Percentiles rank a stretch among this genome's conserved stretches.
These are phyloP conservation scores for Talaromyces atroroseus DNA, from an alignment of 2,329 filamentous ascomycete genomes.

Conservation along the genomic window DNA sequence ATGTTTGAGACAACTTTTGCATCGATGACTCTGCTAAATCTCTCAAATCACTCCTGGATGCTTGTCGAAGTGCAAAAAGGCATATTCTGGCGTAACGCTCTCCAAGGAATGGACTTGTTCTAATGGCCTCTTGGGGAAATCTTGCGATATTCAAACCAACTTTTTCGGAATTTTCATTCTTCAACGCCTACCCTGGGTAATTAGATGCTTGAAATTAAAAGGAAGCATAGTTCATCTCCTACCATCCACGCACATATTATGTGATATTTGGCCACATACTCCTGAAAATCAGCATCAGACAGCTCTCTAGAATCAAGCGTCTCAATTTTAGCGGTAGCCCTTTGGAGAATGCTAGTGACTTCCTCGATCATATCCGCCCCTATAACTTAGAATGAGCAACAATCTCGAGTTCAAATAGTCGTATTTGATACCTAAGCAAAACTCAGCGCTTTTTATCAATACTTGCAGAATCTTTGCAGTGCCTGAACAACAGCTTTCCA, in stretches of 20 bases:
- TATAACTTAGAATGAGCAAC: slow-evolving; percentile 52
- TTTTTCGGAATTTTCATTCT: slow-evolving; percentile 57
- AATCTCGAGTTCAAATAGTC: slow-evolving; percentile 30
- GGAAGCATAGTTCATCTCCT: slow-evolving; percentile 21
- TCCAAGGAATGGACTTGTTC: slow-evolving; percentile 45
- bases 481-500: slow-evolving; percentile 50
- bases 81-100: slow-evolving; percentile 64
- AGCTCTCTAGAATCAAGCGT: slow-evolving; percentile 1
- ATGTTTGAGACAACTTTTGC: slow-evolving; percentile 57
- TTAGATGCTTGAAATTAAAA: not conserved
- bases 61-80: slow-evolving; percentile 64
- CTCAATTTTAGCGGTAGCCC: slow-evolving; percentile 48
- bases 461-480: slow-evolving; percentile 1
- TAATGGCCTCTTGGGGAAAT: slow-evolving; percentile 34
- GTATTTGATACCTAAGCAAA: slow-evolving; percentile 5
- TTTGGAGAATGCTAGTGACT: slow-evolving; percentile 29
- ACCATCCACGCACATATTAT: slow-evolving; percentile 64
- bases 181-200: slow-evolving; percentile 1
- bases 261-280: slow-evolving; percentile 53
- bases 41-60: slow-evolving; percentile 50
- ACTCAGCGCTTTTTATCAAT: slow-evolving; percentile 7
- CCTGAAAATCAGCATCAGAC: slow-evolving; percentile 11
- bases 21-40: slow-evolving; percentile 65
- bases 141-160: slow-evolving; percentile 73
- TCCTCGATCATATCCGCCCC: slow-evolving; percentile 59